A percentile compares a stretch with the other conserved stretches of the same genome.
These are phyloP conservation scores for Torulaspora maleeae DNA, from an alignment of 805 yeast species.

Conservation along the genomic window DNA sequence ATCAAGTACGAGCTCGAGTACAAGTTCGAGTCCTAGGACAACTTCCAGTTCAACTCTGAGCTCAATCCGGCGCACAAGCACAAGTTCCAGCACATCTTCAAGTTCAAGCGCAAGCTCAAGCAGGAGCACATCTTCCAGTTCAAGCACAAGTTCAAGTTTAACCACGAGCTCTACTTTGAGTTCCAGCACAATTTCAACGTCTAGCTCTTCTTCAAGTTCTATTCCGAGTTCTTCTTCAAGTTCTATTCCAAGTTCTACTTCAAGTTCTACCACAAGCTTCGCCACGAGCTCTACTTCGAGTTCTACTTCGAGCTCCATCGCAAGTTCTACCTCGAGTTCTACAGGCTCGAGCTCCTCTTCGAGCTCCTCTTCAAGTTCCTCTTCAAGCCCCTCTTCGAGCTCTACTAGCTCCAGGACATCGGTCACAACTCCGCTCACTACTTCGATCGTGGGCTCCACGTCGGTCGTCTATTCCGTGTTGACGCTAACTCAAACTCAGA, in stretches of 20 bases:
- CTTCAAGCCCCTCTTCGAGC: conserved; percentile 3
- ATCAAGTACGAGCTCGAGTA: no score
- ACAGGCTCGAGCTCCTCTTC: background rate
- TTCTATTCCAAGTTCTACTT: background rate
- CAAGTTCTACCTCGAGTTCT: conserved; percentile 2
- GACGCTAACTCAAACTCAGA: conserved; percentile 17
- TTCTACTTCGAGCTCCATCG: background rate
- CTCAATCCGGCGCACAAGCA: no score
- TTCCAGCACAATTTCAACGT: background rate
- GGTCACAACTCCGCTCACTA: conserved; percentile 9
- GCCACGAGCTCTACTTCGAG: background rate
- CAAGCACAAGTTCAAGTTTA: conserved; percentile 3
- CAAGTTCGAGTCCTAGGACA: no score
- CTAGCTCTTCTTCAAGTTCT: background rate
- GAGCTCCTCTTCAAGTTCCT: no score
- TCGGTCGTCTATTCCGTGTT: conserved; percentile 21
- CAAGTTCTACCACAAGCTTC: background rate
- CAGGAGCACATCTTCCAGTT: background rate
- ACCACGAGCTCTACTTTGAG: background rate
- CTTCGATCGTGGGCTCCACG: conserved; percentile 15
- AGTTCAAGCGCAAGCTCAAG: no score
- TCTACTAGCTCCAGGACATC: background rate
- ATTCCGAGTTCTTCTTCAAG: background rate
- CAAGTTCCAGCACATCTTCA: no score
- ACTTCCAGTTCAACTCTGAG: no score